Base-by-base conservation (phyloP, 2,329 filamentous ascomycete species). In the Coniella vitis region DNA sequence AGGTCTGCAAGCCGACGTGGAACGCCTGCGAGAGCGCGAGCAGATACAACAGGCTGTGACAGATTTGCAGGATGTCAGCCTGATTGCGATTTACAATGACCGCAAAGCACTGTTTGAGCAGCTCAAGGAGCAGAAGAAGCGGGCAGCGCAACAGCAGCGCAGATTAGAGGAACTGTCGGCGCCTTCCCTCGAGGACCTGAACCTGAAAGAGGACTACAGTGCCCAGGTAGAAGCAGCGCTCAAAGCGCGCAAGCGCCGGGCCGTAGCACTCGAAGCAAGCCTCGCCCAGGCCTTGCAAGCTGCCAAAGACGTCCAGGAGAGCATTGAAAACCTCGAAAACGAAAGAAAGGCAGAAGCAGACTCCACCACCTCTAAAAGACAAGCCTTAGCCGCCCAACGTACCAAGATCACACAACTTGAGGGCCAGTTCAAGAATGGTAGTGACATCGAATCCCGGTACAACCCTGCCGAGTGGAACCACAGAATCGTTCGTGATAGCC, bases 1-100 rank as follows among this genome's bases (percentile, higher is more conserved):
- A 53, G 77, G 81, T 43, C 79, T 94, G 38, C 81, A 87, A 59
- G 83, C 79, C 9, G 90, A 96, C 59, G 90, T 97, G 20, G 84
- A 94, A 58, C 83, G 87, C 55, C 76, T 93, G 60, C 79, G 81
- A 42, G 85, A 97, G 63, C 80, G 90, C 49, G 79, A 84, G 48
- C 74, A 79, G 45, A 79, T 90, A 43, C 72, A 84, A 58, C 69
- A 78, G 45, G 79, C 77, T 49, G 74, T 91, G 4, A 69, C 76
- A 21, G 72, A 84, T 40, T 72, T 95, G 39, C 73, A 85, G 55
- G 77, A 76, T 32, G 76, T 80, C 21, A 76, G 83, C 35, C 80
- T 86, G 0, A 70, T 90, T 34, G 75, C 85, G 17, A 71, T 78
- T 53, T 91, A 87, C 60, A 72, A 71, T 29, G 70, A 78, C 25